Conservation (phyloP, 2,329 filamentous ascomycete genomes). For the Helicocarpus griseus region DNA sequence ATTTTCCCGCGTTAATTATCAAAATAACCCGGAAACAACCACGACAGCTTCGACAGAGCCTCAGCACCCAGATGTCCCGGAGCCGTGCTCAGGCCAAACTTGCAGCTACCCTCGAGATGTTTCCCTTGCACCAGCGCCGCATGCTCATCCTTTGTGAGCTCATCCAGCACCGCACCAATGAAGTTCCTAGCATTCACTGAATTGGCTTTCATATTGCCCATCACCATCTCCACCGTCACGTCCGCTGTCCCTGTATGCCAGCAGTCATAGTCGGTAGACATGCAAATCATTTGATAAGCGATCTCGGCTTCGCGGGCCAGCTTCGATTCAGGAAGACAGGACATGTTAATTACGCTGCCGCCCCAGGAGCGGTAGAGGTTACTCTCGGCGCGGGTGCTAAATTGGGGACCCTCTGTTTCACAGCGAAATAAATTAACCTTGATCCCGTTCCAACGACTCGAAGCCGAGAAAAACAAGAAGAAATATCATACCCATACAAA, state of each 20-base stretch:
- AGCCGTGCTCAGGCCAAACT: constrained; percentile 79
- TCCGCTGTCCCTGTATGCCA: constrained; percentile 67
- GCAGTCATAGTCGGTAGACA: constrained; percentile 99
- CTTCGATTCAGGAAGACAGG: constrained; percentile 87
- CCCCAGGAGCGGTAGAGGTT: constrained; percentile 93
- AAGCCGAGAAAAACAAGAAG: not conserved
- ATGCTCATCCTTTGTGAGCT: constrained; percentile 69
- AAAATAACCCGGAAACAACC: constrained; percentile 78
- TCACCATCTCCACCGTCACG: constrained; percentile 94
- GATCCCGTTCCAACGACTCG: not conserved
- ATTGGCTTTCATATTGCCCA: constrained; percentile 93
- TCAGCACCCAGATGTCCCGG: constrained; percentile 62
- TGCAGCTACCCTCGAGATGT: constrained; percentile 67
- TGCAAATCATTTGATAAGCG: constrained; percentile 96
- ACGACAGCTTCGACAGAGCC: constrained; percentile 70
- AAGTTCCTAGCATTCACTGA: constrained; percentile 76
- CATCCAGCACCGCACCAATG: constrained; percentile 77
- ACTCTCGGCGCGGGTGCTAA: constrained; percentile 91
- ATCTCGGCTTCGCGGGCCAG: constrained; percentile 93
- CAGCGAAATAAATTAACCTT: not conserved
- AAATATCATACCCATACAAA: constrained; percentile 70
- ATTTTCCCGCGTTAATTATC: constrained; percentile 26
- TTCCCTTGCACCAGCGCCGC: constrained; percentile 65
- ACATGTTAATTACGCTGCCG: constrained; percentile 97
- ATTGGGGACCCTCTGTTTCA: constrained; percentile 79